phyloP scores from a whole-genome alignment of 345 rosid genomes.

The Citrus australasica region DNA sequence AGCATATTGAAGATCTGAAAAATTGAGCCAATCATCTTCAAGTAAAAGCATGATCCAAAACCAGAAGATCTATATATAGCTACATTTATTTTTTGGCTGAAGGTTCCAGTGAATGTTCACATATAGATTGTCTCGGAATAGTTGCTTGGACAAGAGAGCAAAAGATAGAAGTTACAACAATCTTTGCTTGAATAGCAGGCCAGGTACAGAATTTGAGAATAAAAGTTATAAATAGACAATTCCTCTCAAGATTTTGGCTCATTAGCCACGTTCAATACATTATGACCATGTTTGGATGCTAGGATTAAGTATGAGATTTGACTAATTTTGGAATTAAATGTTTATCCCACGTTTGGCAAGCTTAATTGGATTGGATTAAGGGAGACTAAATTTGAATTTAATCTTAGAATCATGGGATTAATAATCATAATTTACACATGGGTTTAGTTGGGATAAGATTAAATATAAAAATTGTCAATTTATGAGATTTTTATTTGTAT shows the following conservation, averaged over 20 bases:
- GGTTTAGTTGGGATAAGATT: too few species aligned
- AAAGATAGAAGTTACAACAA: background rate
- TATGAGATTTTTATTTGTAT: too few species aligned
- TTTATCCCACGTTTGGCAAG: too few species aligned
- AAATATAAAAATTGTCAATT: too few species aligned
- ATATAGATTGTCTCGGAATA: background rate
- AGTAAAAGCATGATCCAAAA: background rate
- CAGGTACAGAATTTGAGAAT: background rate
- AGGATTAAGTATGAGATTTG: too few species aligned
- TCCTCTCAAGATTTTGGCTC: background rate
- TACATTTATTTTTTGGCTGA: background rate
- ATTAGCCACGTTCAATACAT: too few species aligned
- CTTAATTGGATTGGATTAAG: too few species aligned
- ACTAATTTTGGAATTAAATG: too few species aligned
- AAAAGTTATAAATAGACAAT: background rate
- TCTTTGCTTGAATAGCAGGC: background rate
- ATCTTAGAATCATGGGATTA: too few species aligned
- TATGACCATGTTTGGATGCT: too few species aligned
- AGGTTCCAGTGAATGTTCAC: background rate
- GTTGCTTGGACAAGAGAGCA: background rate
- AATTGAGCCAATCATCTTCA: conserved; percentile 1
- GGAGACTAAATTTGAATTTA: too few species aligned
- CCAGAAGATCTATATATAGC: background rate
- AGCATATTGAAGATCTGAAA: conserved; percentile 26
- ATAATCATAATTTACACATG: too few species aligned